Percentiles rank a stretch among this genome's conserved stretches.
phyloP scores from a whole-genome alignment of 2,329 filamentous ascomycete species.

The Teratosphaeria gauchensis region DNA sequence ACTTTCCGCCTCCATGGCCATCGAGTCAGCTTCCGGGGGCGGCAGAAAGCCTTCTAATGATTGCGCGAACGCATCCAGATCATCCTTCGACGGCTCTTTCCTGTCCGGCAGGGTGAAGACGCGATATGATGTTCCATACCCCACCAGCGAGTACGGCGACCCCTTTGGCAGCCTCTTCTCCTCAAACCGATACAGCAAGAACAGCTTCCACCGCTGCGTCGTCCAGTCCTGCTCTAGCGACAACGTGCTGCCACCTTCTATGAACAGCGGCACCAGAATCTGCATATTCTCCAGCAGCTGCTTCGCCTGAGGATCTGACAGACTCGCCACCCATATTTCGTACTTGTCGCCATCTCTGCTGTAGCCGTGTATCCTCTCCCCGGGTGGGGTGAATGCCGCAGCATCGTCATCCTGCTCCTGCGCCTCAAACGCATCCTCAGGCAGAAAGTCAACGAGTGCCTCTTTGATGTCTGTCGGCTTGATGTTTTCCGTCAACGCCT shows the following conservation, averaged over 20 bases:
- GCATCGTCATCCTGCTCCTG: slow-evolving; percentile 6
- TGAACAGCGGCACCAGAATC: slow-evolving; percentile 74
- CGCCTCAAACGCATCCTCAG: slow-evolving; percentile 45
- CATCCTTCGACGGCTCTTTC: slow-evolving; percentile 4
- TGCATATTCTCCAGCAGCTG: slow-evolving; percentile 71
- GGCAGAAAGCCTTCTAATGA: slow-evolving; percentile 22
- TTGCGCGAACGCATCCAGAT: slow-evolving; percentile 16
- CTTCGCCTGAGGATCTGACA: slow-evolving; percentile 60
- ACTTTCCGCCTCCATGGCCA: slow-evolving; percentile 5
- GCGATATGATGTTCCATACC: slow-evolving; percentile 83
- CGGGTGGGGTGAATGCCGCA: slow-evolving; percentile 60
- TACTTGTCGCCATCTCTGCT: slow-evolving; percentile 52
- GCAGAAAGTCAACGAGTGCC: slow-evolving; percentile 56
- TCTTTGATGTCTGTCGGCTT: slow-evolving; percentile 60
- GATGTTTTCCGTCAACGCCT: slow-evolving; percentile 53
- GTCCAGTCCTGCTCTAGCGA: slow-evolving; percentile 63
- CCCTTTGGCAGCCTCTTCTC: slow-evolving; percentile 28
- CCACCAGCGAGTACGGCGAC: slow-evolving; percentile 68
- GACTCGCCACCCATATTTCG: slow-evolving; percentile 73
- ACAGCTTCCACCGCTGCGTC: slow-evolving; percentile 80
- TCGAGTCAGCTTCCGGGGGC: slow-evolving; percentile 5
- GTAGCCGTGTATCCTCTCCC: slow-evolving; percentile 58
- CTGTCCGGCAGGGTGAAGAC: slow-evolving; percentile 46
- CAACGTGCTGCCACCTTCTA: slow-evolving; percentile 81
- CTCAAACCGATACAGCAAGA: slow-evolving; percentile 49